A percentile compares a stretch with the other conserved stretches of the same genome.
These are phyloP conservation scores for Austroboletus niveus DNA, from an alignment of 1,284 basidiomycete genomes.

Conservation along the genomic window DNA sequence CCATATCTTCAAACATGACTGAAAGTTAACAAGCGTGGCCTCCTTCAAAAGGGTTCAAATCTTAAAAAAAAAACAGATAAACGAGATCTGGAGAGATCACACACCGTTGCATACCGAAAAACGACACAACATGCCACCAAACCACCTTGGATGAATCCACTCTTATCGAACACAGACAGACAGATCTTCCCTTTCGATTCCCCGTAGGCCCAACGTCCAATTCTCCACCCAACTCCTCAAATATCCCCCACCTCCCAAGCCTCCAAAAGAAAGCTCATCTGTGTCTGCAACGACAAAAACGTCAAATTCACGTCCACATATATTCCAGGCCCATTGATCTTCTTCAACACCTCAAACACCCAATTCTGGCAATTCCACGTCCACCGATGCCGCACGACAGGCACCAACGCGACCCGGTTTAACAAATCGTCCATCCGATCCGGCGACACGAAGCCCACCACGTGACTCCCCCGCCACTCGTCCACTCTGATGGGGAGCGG, in stretches of 20 bases:
- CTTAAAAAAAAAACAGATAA: no score
- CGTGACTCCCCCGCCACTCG: conserved; percentile 18
- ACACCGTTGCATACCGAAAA: no score
- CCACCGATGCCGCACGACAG: conserved; percentile 7
- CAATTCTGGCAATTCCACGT: conserved; percentile 19
- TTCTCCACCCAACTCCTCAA: not conserved
- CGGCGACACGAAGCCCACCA: conserved; percentile 19
- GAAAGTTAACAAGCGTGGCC: no score
- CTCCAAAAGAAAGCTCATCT: conserved; percentile 13
- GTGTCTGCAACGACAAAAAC: conserved; percentile 6
- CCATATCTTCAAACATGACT: no score
- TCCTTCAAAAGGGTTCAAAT: no score
- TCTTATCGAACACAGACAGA: no score
- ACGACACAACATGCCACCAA: no score
- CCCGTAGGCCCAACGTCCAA: no score
- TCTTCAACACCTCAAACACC: conserved; percentile 16
- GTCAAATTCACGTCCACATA: conserved; percentile 12
- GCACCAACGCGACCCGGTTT: conserved; percentile 14
- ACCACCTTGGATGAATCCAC: no score
- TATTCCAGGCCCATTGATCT: conserved; percentile 1
- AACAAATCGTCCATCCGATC: conserved; percentile 7
- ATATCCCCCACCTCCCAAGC: conserved; percentile 17
- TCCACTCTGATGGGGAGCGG: not conserved
- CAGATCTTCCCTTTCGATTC: no score
- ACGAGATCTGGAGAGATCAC: no score